Evolutionary conservation across 2,329 filamentous ascomycete species (phyloP), one percentile per base, ranked within the genome.

Genomic region (Neonectria hederae): DNA sequence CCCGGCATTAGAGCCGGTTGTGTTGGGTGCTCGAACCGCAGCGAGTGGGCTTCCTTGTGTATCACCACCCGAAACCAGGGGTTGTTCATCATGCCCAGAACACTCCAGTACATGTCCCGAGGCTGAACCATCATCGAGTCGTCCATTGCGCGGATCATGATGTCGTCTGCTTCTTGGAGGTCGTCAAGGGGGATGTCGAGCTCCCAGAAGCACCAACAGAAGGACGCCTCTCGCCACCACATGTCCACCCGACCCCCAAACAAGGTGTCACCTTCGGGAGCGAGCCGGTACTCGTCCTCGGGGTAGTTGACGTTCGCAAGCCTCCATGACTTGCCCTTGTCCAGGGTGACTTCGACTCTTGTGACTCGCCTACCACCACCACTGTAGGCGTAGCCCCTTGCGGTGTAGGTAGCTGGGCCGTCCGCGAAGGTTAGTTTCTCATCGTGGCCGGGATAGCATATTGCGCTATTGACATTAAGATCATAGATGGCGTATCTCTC

Each of bases 1-100:
- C 92, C 92, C 0, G 91, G 85, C 68, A 90, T 89, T 40, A 93
- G 78, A 0, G 90, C 89, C 7, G 94, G 92, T 67, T 94, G 91
- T 3, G 93, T 97, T 0, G 94, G 94, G 72, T 97, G 94, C 76
- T 97, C 94, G 70, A 97, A 97, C 6, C 87, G 84, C 45, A 97
- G 79, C 8, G 75, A 78, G 46, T 74, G 63, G 0, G 83, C 84
- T 64, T 94, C 89, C 60, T 89, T 89, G 56, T 88, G 87, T 59
- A 97, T 91, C 2, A 89, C 87, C 1, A 97, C 86, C 5, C 94
- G 86, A 77, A 91, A 97, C 94, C 94, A 97, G 0, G 93, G 92
- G 72, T 97, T 97, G 79, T 97, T 97, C 94, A 97, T 97, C 94
- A 97, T 97, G 0, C 94, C 94, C 42, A 97, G 81, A 2, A 97